These are phyloP conservation scores for Ophiocordyceps camponoti-floridani DNA, from an alignment of 2,329 filamentous ascomycete species.

Conservation along the genomic window DNA sequence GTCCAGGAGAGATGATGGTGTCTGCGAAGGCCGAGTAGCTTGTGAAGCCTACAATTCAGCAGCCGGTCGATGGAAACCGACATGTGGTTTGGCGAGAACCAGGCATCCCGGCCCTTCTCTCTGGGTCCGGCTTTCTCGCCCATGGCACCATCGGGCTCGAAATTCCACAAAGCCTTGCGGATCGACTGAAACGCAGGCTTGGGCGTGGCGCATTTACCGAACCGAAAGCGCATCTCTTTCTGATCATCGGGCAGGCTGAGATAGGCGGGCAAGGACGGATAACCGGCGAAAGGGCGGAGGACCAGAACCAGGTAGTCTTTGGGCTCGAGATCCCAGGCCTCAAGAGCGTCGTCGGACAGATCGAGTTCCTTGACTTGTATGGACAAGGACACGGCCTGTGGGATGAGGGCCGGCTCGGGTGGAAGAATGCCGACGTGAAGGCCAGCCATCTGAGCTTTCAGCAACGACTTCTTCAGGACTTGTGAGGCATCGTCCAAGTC, in stretches of 20 bases:
- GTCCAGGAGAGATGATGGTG: neutral
- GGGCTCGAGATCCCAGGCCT: slow-evolving; percentile 55
- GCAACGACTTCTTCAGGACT: slow-evolving; percentile 18
- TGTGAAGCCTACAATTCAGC: neutral
- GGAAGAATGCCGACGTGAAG: slow-evolving; percentile 50
- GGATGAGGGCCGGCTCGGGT: slow-evolving; percentile 23
- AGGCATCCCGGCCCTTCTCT: neutral
- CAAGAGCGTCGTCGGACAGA: slow-evolving; percentile 55
- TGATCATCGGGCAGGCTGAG: slow-evolving; percentile 18
- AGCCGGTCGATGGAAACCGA: neutral
- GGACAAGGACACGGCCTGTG: slow-evolving; percentile 42
- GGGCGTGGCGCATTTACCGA: slow-evolving; percentile 54
- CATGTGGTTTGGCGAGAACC: neutral
- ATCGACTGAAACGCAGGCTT: slow-evolving; percentile 47
- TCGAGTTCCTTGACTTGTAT: slow-evolving; percentile 51
- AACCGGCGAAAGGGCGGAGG: slow-evolving; percentile 44
- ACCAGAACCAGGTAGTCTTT: slow-evolving; percentile 59
- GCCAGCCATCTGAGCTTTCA: slow-evolving; percentile 40
- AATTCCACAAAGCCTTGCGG: slow-evolving; percentile 24
- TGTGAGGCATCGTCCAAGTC: neutral
- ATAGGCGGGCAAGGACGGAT: slow-evolving; percentile 39
- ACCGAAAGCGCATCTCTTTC: slow-evolving; percentile 32
- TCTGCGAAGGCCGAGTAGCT: neutral
- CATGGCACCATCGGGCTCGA: neutral
- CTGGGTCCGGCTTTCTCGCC: neutral